Evolutionary conservation across 2,329 filamentous ascomycete genomes (phyloP).

Genomic region (Dendryphion nanum): DNA sequence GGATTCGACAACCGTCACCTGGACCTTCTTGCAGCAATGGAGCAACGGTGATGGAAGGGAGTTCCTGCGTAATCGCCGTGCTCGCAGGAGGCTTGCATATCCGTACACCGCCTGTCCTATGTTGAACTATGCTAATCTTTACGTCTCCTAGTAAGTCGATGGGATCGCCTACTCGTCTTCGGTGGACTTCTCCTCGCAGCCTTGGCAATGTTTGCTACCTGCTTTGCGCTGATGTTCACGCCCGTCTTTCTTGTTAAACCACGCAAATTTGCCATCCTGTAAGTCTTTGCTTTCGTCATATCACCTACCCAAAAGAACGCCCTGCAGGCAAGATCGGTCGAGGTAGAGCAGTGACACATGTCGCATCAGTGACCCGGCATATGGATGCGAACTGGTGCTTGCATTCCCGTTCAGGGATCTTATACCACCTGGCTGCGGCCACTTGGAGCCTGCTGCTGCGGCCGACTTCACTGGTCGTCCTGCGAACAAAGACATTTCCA

Average conservation of each 20-base stretch:
- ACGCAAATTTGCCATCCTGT: constrained; percentile 96
- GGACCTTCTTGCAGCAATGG: constrained; percentile 24
- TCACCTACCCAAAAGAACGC: too few relatives aligned
- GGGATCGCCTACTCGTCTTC: constrained; percentile 94
- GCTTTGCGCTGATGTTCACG: constrained; percentile 81
- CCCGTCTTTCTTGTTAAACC: constrained; percentile 71
- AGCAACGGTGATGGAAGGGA: constrained; percentile 35
- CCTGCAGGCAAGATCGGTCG: constrained; percentile 18
- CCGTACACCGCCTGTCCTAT: constrained; percentile 19
- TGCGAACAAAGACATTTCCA: constrained; percentile 1
- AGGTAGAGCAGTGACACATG: constrained; percentile 25
- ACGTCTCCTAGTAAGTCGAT: constrained; percentile 75
- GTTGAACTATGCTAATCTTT: constrained; percentile 31
- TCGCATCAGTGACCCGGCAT: constrained; percentile 19
- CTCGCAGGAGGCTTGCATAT: constrained; percentile 39
- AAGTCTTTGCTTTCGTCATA: too few relatives aligned
- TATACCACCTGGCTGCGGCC: constrained; percentile 5
- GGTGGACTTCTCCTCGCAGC: constrained; percentile 86
- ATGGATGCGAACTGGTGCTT: constrained; percentile 32
- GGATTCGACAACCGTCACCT: constrained; percentile 22
- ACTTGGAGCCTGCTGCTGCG: constrained; percentile 8
- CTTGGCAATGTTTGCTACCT: constrained; percentile 86
- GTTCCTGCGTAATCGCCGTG: constrained; percentile 43
- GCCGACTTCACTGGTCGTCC: too few relatives aligned
- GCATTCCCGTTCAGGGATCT: constrained; percentile 13